phyloP scores from a whole-genome alignment of 108 stramenopile species.

The Cylindrotheca closterium region DNA sequence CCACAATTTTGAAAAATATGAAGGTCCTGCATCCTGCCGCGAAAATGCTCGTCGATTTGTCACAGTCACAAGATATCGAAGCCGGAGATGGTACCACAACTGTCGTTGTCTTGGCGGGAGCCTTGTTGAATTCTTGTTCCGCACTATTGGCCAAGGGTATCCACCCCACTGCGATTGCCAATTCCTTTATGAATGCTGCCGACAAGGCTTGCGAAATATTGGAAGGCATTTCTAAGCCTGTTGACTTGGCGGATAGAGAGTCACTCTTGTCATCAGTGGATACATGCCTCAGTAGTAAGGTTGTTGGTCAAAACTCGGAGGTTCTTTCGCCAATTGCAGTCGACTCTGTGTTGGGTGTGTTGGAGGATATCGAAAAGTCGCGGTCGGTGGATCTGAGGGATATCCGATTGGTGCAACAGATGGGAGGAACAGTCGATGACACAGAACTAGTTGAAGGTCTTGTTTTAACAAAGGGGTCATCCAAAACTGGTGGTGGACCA shows the following conservation, averaged over 20 bases:
- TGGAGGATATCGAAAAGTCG: constrained; percentile 67
- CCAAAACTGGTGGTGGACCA: constrained; percentile 94
- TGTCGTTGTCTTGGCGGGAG: constrained; percentile 97
- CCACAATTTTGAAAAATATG: constrained; percentile 97
- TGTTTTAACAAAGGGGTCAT: constrained; percentile 92
- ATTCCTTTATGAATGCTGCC: constrained; percentile 83
- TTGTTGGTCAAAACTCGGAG: constrained; percentile 93
- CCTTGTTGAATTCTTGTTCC: constrained; percentile 90
- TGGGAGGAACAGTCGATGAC: constrained; percentile 99
- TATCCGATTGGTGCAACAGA: constrained; percentile 95
- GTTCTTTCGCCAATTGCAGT: constrained; percentile 98
- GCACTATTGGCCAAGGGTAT: constrained; percentile 87
- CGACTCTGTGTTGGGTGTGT: constrained; percentile 92
- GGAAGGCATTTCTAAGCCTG: constrained; percentile 67
- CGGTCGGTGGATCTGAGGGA: constrained; percentile 95
- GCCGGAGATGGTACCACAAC: constrained; percentile 97
- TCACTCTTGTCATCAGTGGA: constrained; percentile 88
- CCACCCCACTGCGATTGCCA: constrained; percentile 96
- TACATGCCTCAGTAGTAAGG: constrained; percentile 96
- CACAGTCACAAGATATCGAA: constrained; percentile 98
- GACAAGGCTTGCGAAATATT: constrained; percentile 65
- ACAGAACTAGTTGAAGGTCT: constrained; percentile 96
- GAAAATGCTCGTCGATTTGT: constrained; percentile 98
- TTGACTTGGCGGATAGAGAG: constrained; percentile 84
- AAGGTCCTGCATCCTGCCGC: constrained; percentile 98